These are phyloP conservation scores for Huntiella abstrusa DNA, from an alignment of 2,329 filamentous ascomycete species.

Conservation along the genomic window DNA sequence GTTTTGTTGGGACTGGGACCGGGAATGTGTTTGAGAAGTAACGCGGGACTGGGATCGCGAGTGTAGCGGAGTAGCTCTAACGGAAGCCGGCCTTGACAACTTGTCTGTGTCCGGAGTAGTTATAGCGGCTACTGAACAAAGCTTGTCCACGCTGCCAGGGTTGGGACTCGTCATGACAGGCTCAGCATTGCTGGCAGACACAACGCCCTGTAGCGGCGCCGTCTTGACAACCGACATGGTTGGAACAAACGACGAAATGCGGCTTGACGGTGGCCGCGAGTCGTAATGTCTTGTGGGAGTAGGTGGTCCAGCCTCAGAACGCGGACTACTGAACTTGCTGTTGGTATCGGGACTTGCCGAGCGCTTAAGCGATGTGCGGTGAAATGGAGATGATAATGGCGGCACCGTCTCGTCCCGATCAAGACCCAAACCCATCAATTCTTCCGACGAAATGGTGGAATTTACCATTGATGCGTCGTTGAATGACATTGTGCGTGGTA, in stretches of 20 bases:
- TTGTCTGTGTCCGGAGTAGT: neutral
- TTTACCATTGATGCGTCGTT: no score
- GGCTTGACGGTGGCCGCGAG: constrained; percentile 4
- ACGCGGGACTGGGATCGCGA: neutral
- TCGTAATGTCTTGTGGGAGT: constrained; percentile 2
- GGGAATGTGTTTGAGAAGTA: neutral
- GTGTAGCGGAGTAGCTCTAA: neutral
- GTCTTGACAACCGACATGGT: constrained; percentile 5
- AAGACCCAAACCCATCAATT: no score
- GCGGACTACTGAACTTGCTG: constrained; percentile 1
- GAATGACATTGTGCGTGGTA: no score
- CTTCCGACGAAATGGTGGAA: no score
- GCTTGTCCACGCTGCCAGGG: no score
- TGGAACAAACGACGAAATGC: constrained; percentile 5
- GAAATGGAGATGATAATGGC: constrained; percentile 3
- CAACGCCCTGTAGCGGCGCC: constrained; percentile 1
- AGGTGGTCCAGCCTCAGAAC: neutral
- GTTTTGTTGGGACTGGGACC: neutral
- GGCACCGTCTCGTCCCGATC: neutral
- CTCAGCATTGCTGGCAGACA: constrained; percentile 5
- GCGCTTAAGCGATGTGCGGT: constrained; percentile 5
- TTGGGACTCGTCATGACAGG: neutral
- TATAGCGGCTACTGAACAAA: neutral
- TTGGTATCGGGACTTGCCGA: constrained; percentile 7
- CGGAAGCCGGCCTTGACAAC: neutral